phyloP scores from a whole-genome alignment of 257 asterid genomes.

The Solanum pinnatisectum region DNA sequence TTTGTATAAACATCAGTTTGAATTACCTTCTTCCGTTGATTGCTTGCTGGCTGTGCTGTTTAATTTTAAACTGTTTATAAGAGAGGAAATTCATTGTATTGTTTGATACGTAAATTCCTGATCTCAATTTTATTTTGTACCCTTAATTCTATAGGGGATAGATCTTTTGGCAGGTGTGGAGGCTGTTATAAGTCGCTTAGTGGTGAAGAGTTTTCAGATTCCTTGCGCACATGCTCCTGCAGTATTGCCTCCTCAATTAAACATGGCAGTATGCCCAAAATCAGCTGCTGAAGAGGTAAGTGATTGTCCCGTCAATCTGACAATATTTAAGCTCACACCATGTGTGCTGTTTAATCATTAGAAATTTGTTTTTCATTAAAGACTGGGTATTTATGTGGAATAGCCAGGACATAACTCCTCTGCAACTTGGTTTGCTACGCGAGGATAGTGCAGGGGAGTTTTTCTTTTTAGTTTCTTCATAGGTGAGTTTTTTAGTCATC shows the following conservation, averaged over 20 bases:
- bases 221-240: slow-evolving; percentile 98
- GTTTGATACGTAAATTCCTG: neutral
- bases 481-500: neutral
- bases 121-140: neutral
- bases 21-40: neutral
- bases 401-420: neutral
- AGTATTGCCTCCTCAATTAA: slow-evolving; percentile 46
- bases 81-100: neutral
- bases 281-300: slow-evolving; percentile 90
- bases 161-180: slow-evolving; percentile 90
- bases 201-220: slow-evolving; percentile 61
- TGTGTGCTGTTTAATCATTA: neutral
- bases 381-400: neutral
- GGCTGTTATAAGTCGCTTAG: slow-evolving; percentile 86
- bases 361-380: neutral
- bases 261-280: slow-evolving; percentile 50
- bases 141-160: slow-evolving; percentile 42
- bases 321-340: neutral
- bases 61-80: neutral
- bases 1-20: neutral
- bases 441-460: neutral
- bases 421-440: neutral
- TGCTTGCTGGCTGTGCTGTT: neutral
- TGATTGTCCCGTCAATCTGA: neutral
- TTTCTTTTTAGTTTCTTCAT: neutral